A percentile compares a stretch with the other conserved stretches of the same genome.
Evolutionary conservation across 1,284 basidiomycete genomes (phyloP).

Genomic region (Malassezia obtusa): DNA sequence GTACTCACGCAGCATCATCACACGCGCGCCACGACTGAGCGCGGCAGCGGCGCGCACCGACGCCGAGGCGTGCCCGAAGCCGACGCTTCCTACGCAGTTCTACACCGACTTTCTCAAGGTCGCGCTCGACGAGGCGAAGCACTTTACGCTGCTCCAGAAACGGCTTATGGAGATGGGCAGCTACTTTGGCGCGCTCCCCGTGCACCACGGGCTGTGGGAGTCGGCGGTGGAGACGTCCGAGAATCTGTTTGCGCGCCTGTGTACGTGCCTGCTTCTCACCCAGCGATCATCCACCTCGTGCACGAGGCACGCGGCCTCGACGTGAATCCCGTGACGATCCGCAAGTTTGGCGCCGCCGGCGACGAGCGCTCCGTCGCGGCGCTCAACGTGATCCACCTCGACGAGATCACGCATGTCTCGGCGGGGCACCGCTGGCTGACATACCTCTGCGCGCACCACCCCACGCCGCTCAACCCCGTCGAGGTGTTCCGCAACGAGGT

Average conservation of each 20-base stretch:
- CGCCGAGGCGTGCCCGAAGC: neutral
- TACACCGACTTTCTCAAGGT: conserved; percentile 49
- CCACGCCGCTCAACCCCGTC: conserved; percentile 60
- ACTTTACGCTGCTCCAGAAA: conserved; percentile 51
- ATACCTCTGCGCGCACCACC: conserved; percentile 59
- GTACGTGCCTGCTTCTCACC: conserved; percentile 5
- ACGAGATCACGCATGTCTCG: conserved; percentile 74
- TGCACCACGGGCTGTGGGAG: conserved; percentile 60
- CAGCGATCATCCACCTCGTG: conserved; percentile 72
- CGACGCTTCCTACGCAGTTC: conserved; percentile 38
- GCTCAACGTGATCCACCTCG: conserved; percentile 50
- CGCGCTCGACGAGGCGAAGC: conserved; percentile 70
- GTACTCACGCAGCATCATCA: conserved; percentile 58
- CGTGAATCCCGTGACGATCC: conserved; percentile 67
- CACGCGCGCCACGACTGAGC: conserved; percentile 50
- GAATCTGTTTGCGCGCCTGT: conserved; percentile 65
- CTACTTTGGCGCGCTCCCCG: conserved; percentile 58
- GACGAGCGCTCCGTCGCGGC: conserved; percentile 61
- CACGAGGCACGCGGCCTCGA: conserved; percentile 80
- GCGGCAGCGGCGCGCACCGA: conserved; percentile 17
- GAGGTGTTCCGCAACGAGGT: conserved; percentile 66
- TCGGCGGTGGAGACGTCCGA: conserved; percentile 64
- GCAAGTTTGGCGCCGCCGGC: conserved; percentile 61
- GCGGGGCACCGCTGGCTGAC: conserved; percentile 71
- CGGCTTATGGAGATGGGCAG: conserved; percentile 57